phyloP scores from a whole-genome alignment of 2,329 filamentous ascomycete species.

The Chrysoporthe cubensis region DNA sequence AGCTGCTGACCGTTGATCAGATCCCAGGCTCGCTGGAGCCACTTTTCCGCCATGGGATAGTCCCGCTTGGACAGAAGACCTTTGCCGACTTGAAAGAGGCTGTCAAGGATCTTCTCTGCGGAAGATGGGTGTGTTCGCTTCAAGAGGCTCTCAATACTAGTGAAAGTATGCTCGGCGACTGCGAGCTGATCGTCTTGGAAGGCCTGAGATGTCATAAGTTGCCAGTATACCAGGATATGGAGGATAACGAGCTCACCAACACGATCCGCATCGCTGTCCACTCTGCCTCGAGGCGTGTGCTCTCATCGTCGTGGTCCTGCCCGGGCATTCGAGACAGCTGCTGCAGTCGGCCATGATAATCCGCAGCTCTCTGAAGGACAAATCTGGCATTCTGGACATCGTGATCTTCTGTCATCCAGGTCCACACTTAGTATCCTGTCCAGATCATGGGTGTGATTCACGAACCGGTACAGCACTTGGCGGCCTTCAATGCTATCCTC shows the following conservation, averaged over 20 bases:
- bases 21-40: slow-evolving; percentile 72
- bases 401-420: slow-evolving; percentile 44
- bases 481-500: slow-evolving; percentile 69
- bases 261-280: slow-evolving; percentile 69
- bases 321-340: slow-evolving; percentile 35
- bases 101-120: slow-evolving; percentile 66
- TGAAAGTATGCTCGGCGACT: slow-evolving; percentile 78
- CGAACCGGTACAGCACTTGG: slow-evolving; percentile 64
- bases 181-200: slow-evolving; percentile 76
- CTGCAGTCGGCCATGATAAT: slow-evolving; percentile 52
- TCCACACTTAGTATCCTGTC: slow-evolving; percentile 32
- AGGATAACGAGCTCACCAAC: slow-evolving; percentile 57
- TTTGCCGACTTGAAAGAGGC: slow-evolving; percentile 74
- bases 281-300: slow-evolving; percentile 54
- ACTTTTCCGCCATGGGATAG: slow-evolving; percentile 62
- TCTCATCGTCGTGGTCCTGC: slow-evolving; percentile 38
- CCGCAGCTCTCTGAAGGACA: slow-evolving; percentile 66
- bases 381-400: slow-evolving; percentile 62
- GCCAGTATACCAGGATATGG: slow-evolving; percentile 19
- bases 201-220: slow-evolving; percentile 52
- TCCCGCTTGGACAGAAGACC: slow-evolving; percentile 57
- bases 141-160: slow-evolving; percentile 54
- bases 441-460: not conserved
- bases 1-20: slow-evolving; percentile 59
- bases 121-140: slow-evolving; percentile 49